These are phyloP conservation scores for Syzygium jambos DNA, from an alignment of 345 rosid species.

Conservation along the genomic window DNA sequence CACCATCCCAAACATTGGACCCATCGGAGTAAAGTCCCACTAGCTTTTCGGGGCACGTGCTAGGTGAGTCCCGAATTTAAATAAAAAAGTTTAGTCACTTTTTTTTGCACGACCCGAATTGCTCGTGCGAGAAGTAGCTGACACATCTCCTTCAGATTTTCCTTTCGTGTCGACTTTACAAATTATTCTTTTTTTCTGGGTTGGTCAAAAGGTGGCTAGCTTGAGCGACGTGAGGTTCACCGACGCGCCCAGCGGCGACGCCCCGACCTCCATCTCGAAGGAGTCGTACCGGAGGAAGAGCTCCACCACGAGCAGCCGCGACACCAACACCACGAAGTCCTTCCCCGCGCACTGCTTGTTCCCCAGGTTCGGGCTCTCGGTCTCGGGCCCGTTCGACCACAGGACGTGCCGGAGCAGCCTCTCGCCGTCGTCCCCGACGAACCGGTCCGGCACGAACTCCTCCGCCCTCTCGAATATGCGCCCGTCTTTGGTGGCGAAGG, in stretches of 20 bases:
- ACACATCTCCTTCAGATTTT: neutral
- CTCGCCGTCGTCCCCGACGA: conserved; percentile 70
- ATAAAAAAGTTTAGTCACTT: neutral
- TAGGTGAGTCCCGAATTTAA: neutral
- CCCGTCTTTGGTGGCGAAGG: conserved; percentile 80
- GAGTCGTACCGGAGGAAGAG: conserved; percentile 78
- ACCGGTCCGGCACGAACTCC: conserved; percentile 74
- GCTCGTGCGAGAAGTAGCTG: neutral
- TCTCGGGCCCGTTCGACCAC: conserved; percentile 97
- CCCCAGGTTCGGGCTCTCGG: conserved; percentile 40
- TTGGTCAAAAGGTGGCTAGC: conserved; percentile 40
- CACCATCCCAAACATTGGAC: neutral
- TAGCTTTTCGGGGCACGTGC: neutral
- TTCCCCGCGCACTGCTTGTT: conserved; percentile 92
- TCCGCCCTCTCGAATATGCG: conserved; percentile 58
- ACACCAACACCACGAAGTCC: conserved; percentile 65
- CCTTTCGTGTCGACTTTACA: neutral
- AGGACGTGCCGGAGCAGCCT: conserved; percentile 49
- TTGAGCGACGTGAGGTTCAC: conserved; percentile 53
- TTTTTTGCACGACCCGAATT: neutral
- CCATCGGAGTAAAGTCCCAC: neutral
- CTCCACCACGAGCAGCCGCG: conserved; percentile 67
- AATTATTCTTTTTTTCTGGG: neutral
- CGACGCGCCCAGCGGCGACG: conserved; percentile 46
- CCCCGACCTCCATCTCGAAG: conserved; percentile 48